Conservation (phyloP, 2,329 filamentous ascomycete genomes). For the Madurella mycetomatis region DNA sequence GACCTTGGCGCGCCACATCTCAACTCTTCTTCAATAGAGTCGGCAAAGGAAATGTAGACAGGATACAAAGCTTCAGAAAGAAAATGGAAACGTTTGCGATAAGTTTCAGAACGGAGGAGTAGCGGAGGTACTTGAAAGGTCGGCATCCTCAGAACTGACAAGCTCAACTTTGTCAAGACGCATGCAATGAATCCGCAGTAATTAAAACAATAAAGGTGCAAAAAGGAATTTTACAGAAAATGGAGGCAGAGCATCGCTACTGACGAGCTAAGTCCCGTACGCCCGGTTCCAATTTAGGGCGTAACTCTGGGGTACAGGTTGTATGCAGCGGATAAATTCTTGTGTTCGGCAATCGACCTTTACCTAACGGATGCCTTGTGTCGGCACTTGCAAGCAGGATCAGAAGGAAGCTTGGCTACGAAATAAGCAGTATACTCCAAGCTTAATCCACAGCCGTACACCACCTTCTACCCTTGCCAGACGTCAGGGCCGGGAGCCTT, state of each 20-base stretch:
- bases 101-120: too few species aligned
- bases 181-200: too few species aligned
- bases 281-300: neutral
- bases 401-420: neutral
- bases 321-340: neutral
- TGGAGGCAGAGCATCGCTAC: neutral
- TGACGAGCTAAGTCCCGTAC: neutral
- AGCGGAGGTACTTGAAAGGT: too few species aligned
- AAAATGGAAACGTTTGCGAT: too few species aligned
- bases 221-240: neutral
- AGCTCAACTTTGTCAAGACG: too few species aligned
- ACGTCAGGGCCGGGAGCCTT: conserved; percentile 18
- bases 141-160: too few species aligned
- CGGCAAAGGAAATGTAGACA: too few species aligned
- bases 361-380: neutral
- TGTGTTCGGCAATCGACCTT: neutral
- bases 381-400: neutral
- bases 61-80: too few species aligned
- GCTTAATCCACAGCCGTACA: neutral
- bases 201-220: too few species aligned
- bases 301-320: neutral
- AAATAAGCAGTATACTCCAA: neutral
- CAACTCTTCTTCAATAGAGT: too few species aligned
- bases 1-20: too few species aligned
- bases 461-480: conserved; percentile 8